Percentiles rank a stretch among this genome's conserved stretches.
Evolutionary conservation across 441 rosid species (phyloP).

Genomic region (Eruca vesicaria): DNA sequence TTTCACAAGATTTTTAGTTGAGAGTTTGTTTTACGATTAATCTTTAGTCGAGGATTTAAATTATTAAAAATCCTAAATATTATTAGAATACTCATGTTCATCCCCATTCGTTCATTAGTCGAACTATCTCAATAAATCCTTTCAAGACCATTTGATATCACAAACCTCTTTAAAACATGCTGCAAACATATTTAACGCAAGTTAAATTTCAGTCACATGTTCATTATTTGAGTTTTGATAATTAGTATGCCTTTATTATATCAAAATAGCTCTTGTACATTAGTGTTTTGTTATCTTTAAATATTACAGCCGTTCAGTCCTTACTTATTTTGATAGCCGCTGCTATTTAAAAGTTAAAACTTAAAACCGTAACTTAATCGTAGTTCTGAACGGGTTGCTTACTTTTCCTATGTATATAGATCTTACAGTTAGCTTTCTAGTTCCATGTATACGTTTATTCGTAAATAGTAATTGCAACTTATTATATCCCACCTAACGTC

Average conservation of each 20-base stretch:
- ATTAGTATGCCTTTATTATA: background rate
- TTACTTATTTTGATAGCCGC: background rate
- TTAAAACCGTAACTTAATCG: background rate
- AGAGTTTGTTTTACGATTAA: no score
- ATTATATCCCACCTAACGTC: background rate
- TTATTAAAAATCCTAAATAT: no score
- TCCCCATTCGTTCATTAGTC: background rate
- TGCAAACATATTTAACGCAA: background rate
- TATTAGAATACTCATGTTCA: no score
- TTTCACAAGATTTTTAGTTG: no score
- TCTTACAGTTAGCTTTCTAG: background rate
- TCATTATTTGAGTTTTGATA: no score
- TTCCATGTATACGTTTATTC: background rate
- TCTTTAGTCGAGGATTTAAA: no score
- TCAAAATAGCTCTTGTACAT: background rate
- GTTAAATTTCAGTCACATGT: no score
- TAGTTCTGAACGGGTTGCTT: background rate
- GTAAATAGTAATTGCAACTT: constrained; percentile 6
- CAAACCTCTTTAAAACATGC: background rate
- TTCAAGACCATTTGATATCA: background rate
- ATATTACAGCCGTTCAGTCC: background rate
- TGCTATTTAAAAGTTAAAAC: background rate
- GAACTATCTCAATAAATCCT: background rate
- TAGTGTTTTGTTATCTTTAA: background rate
- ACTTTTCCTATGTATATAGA: background rate